Conservation (phyloP, 345 rosid genomes). For the Cardiospermum halicacabum region DNA sequence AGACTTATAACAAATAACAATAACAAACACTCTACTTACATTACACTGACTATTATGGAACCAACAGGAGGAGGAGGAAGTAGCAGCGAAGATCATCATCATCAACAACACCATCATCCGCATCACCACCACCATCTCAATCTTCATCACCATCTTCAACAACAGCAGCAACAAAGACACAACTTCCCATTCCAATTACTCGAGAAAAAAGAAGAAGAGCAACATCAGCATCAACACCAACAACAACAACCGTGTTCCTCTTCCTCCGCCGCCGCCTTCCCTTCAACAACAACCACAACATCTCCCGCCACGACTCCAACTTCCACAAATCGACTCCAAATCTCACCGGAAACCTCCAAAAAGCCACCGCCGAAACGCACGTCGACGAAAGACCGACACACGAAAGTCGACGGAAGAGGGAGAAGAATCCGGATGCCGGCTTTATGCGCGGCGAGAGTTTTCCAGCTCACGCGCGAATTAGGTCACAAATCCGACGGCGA, state of each 20-base stretch:
- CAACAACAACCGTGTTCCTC: constrained; percentile 60
- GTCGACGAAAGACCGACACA: constrained; percentile 91
- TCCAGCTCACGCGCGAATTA: constrained; percentile 83
- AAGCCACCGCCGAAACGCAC: constrained; percentile 78
- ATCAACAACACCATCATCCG: constrained; percentile 45
- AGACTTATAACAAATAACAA: background rate
- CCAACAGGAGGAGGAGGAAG: constrained; percentile 50
- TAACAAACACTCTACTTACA: constrained; percentile 18
- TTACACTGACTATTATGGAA: constrained; percentile 64
- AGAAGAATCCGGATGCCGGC: constrained; percentile 98
- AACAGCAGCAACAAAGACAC: constrained; percentile 47
- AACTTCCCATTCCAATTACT: constrained; percentile 79
- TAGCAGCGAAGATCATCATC: constrained; percentile 55
- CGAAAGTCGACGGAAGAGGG: constrained; percentile 95
- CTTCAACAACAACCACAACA: constrained; percentile 17
- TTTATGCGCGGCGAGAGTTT: constrained; percentile 99
- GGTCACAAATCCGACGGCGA: constrained; percentile 97
- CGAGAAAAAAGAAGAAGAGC: constrained; percentile 70
- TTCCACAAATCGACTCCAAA: constrained; percentile 19
- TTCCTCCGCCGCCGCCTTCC: constrained; percentile 19
- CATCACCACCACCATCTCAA: constrained; percentile 40
- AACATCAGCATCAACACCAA: too few relatives aligned
- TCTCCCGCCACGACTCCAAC: background rate
- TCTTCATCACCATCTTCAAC: constrained; percentile 42
- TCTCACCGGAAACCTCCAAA: constrained; percentile 38